Evolutionary conservation across 805 yeast species (phyloP), one percentile per base, ranked within the genome.

Genomic region (Sugiyamaella americana): DNA sequence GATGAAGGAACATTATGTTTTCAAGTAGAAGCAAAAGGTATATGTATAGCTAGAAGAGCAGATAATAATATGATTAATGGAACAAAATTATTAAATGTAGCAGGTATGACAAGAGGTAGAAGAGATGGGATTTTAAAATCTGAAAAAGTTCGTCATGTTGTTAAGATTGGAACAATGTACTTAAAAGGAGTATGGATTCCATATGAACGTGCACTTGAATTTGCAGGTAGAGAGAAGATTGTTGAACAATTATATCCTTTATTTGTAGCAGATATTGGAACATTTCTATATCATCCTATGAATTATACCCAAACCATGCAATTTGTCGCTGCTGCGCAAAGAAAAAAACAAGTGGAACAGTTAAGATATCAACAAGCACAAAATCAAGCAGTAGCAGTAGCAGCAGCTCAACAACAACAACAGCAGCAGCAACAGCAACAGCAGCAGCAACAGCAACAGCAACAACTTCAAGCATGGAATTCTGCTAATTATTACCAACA

Each of bases 101-200:
- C 93, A 2, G 87, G 84, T 52, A 82, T 86, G 85, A 85, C 94
- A 5, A 72, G 95, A 52, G 95, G 95, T 24, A 74, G 93, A 54
- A 73, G 95, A 58, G 95, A 86, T 64, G 95, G 95, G n/a, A 82
- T 86, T 50, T 69, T 86, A 51, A 86, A 86, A 65, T 75, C 82
- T 51, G 94, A 85, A 60, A 81, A 82, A 54, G 76, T 79, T 26
- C 71, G 93, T 41, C 87, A 82, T 61, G 94, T 86, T 21, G 91
- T 86, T 40, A 86, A 86, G 64, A 80, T 83, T 52, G 95, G 95
- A 3, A 79, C 88, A 10, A 86, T 86, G 91, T 87, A 84, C 62
- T 70, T 86, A 58, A 86, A 86, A 65, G 95, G 95, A 29, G 95
- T 86, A 37, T 86, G 95, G 95, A 84, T 86, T 50, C 94, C 95